A percentile compares a stretch with the other conserved stretches of the same genome.
These are phyloP conservation scores for Papiliotrema terrestris DNA, from an alignment of 1,284 basidiomycete genomes.

Conservation along the genomic window DNA sequence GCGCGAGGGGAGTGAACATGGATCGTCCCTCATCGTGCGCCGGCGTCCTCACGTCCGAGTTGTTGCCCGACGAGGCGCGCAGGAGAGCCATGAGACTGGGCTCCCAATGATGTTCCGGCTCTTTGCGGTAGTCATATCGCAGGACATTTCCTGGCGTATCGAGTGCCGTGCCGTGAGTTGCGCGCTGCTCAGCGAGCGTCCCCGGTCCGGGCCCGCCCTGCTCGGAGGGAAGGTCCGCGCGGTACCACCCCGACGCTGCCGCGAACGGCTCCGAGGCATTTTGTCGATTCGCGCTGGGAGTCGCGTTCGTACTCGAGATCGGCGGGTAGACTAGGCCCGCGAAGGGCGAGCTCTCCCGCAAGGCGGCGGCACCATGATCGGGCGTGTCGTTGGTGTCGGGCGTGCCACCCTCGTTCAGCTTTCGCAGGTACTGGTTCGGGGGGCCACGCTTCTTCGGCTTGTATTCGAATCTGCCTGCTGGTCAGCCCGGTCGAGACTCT, in stretches of 20 bases:
- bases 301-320: background rate
- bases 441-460: slow-evolving; percentile 87
- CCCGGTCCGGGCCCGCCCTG: slow-evolving; percentile 13
- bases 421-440: slow-evolving; percentile 66
- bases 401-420: slow-evolving; percentile 8
- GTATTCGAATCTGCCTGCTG: slow-evolving; percentile 69
- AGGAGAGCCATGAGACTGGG: background rate
- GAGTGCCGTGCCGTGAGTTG: slow-evolving; percentile 9
- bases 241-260: background rate
- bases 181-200: slow-evolving; percentile 18
- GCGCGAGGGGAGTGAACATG: background rate
- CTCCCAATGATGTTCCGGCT: slow-evolving; percentile 3
- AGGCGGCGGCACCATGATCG: background rate
- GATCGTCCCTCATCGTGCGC: background rate
- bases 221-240: background rate
- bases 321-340: background rate
- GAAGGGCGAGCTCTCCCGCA: background rate
- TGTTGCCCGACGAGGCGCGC: background rate
- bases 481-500: background rate
- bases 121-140: background rate
- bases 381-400: too few relatives aligned
- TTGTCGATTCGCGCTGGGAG: background rate
- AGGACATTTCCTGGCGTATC: background rate
- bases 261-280: background rate
- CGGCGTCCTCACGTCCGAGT: background rate